A percentile compares a stretch with the other conserved stretches of the same genome.
Evolutionary conservation across 202 grass and related monocot genomes (phyloP).

Genomic region (Hordeum pubiflorum): DNA sequence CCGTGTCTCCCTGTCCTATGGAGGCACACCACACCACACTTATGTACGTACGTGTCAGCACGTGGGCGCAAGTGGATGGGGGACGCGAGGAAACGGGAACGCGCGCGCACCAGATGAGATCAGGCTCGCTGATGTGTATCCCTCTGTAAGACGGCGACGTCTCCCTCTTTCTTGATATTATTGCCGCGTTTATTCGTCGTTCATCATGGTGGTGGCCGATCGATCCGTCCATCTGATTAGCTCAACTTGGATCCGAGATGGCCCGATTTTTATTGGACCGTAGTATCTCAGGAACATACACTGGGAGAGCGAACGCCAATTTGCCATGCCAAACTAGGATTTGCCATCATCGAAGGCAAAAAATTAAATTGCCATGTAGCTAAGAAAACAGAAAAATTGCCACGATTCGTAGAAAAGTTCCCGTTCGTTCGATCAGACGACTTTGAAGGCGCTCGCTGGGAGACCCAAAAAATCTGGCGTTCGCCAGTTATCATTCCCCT

Average conservation of each 20-base stretch:
- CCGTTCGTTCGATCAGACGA: no score
- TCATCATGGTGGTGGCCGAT: not conserved
- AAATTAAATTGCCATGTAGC: no score
- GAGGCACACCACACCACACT: not conserved
- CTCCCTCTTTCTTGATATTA: not conserved
- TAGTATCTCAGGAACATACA: no score
- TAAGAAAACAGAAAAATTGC: no score
- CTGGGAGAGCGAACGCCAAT: no score
- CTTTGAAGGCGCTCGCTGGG: no score
- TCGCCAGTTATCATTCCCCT: no score
- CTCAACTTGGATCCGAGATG: not conserved
- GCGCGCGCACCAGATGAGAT: not conserved
- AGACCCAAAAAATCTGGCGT: no score
- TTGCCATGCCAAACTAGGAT: no score
- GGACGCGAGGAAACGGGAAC: slow-evolving; percentile 13
- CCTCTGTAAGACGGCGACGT: not conserved
- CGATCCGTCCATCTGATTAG: not conserved
- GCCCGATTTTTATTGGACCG: no score
- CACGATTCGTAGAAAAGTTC: no score
- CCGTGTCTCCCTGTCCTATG: not conserved
- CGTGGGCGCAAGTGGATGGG: not conserved
- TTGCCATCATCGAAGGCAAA: no score
- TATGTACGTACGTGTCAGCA: not conserved
- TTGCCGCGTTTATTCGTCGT: not conserved
- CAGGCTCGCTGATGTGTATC: not conserved